Conservation (phyloP, 306 rosid genomes). For the Cucurbita maxima region DNA sequence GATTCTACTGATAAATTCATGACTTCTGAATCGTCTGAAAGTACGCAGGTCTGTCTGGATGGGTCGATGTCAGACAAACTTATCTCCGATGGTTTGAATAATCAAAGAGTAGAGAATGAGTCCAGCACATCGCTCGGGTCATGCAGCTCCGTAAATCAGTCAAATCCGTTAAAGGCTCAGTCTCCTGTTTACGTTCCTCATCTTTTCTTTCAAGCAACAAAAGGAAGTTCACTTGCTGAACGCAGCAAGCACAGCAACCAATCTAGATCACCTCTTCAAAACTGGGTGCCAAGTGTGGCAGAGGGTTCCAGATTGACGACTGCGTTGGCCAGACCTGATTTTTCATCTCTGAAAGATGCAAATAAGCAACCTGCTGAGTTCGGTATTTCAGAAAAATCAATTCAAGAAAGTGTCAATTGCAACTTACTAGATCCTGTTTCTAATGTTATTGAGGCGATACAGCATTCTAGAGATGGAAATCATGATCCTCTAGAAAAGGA, state of each 20-base stretch:
- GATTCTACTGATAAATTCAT: conserved; percentile 3
- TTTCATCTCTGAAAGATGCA: conserved; percentile 27
- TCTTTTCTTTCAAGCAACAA: conserved; percentile 25
- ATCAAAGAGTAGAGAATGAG: conserved; percentile 18
- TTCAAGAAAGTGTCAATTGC: conserved; percentile 16
- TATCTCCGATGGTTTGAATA: conserved; percentile 10
- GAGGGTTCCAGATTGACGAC: conserved; percentile 25
- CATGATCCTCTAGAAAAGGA: conserved; percentile 14
- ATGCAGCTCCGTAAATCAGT: conserved; percentile 13
- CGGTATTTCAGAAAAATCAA: conserved; percentile 14
- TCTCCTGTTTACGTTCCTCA: conserved; percentile 21
- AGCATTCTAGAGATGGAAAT: conserved; percentile 1
- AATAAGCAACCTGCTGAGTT: conserved; percentile 18
- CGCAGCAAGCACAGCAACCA: conserved; percentile 22
- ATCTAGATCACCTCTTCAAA: conserved; percentile 38
- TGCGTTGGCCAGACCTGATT: conserved; percentile 17
- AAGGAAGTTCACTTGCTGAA: conserved; percentile 31
- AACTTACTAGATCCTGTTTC: conserved; percentile 23
- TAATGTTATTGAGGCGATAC: conserved; percentile 8
- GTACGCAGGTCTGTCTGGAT: conserved; percentile 18
- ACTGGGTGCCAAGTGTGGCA: conserved; percentile 55
- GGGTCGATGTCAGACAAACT: conserved; percentile 16
- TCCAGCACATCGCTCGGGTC: conserved; percentile 19
- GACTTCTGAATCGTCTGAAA: conserved; percentile 24
- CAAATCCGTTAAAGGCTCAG: conserved; percentile 23